These are phyloP conservation scores for Cicer chorassanicum DNA, from an alignment of 306 rosid species.

Conservation along the genomic window DNA sequence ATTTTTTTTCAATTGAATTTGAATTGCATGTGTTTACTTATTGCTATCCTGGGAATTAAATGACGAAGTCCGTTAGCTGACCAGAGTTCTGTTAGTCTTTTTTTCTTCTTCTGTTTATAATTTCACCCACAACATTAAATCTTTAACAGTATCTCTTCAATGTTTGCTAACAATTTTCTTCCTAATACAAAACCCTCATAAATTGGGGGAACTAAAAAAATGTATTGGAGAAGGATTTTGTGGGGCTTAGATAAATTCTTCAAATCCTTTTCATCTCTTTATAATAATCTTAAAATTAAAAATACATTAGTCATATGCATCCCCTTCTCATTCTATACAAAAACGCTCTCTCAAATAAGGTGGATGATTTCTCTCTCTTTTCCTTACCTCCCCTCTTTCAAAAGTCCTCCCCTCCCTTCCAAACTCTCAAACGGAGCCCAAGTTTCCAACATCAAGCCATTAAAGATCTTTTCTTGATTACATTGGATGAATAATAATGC, in stretches of 20 bases:
- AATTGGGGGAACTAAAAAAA: too few relatives aligned
- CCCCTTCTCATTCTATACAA: too few relatives aligned
- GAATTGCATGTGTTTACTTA: constrained; percentile 18
- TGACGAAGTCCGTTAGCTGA: constrained; percentile 25
- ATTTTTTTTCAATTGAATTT: constrained; percentile 29
- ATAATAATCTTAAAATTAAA: too few relatives aligned
- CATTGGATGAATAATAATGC: background rate
- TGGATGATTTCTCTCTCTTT: too few relatives aligned
- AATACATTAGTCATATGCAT: too few relatives aligned
- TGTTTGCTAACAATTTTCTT: background rate
- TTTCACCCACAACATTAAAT: constrained; percentile 16
- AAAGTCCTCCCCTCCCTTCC: too few relatives aligned
- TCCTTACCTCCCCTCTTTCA: too few relatives aligned
- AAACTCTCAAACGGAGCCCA: background rate
- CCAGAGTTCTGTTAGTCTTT: constrained; percentile 11
- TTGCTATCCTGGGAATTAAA: constrained; percentile 34
- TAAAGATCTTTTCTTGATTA: constrained; percentile 1
- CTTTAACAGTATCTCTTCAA: constrained; percentile 30
- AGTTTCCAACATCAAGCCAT: background rate
- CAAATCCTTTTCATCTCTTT: too few relatives aligned
- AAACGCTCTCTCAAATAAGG: too few relatives aligned
- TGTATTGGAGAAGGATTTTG: too few relatives aligned
- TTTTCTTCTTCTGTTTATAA: background rate
- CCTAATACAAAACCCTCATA: too few relatives aligned
- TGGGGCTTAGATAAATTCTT: too few relatives aligned